phyloP scores from a whole-genome alignment of 2,329 filamentous ascomycete species.

The Diaporthe ilicicola region DNA sequence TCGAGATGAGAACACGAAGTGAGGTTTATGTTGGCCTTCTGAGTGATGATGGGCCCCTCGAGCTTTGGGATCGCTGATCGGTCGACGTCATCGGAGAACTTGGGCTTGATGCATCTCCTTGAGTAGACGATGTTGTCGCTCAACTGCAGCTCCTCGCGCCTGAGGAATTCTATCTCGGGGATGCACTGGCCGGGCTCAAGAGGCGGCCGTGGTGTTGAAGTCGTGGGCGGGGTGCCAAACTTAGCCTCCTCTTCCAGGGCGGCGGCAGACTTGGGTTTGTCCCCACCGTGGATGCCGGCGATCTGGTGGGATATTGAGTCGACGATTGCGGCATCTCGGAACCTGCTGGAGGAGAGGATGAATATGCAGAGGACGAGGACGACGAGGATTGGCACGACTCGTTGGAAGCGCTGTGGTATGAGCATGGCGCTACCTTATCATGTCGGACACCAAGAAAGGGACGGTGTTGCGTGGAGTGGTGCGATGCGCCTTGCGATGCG shows the following conservation, averaged over 20 bases:
- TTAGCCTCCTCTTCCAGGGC: slow-evolving; percentile 29
- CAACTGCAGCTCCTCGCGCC: slow-evolving; percentile 43
- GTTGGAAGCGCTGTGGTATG: slow-evolving; percentile 34
- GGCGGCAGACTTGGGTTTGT: slow-evolving; percentile 25
- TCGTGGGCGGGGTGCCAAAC: slow-evolving; percentile 25
- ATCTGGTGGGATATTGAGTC: slow-evolving; percentile 28
- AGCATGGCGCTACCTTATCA: slow-evolving; percentile 33
- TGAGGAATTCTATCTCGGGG: slow-evolving; percentile 40
- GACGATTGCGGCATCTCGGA: slow-evolving; percentile 28
- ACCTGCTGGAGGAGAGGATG: slow-evolving; percentile 31
- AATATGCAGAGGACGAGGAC: slow-evolving; percentile 31
- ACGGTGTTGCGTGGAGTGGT: not conserved
- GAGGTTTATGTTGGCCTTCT: slow-evolving; percentile 43
- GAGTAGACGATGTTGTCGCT: slow-evolving; percentile 54
- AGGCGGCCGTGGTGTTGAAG: slow-evolving; percentile 23
- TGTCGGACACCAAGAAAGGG: slow-evolving; percentile 22
- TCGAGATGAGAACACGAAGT: slow-evolving; percentile 30
- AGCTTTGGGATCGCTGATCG: slow-evolving; percentile 49
- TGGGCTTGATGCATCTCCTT: slow-evolving; percentile 53
- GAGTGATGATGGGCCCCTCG: slow-evolving; percentile 47
- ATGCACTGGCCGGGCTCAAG: slow-evolving; percentile 33
- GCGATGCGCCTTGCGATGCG: not conserved
- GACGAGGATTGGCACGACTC: slow-evolving; percentile 30
- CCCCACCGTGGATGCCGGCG: not conserved
- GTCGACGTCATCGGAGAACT: slow-evolving; percentile 44